Base-by-base conservation (phyloP, 169 alveolate species). In the Plasmodium berghei region DNA sequence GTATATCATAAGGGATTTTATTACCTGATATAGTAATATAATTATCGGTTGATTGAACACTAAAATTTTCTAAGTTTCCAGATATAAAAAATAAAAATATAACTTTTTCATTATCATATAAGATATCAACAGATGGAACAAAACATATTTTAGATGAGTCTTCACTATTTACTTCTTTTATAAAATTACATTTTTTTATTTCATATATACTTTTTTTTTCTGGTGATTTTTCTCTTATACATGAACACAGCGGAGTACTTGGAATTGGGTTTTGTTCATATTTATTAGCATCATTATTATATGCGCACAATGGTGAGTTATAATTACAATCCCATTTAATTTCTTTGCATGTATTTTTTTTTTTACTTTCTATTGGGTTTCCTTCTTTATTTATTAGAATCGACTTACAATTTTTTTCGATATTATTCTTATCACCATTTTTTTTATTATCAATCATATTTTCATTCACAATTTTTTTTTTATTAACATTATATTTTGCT, bases 21-120 rank as follows among this genome's bases (percentile, higher is more conserved):
- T 49, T 59, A n/a, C 91, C 91, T 22, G 91, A 85, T 70, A 85
- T 71, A 16, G 91, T 85, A 18, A 85, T 24, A 46, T 85, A 56
- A 85, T 85, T 85, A 85, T 69, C 59, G 34, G 26, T 70, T 48
- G 70, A 24, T 1, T 62, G n/a, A 70, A 85, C 49, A 46, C 59
- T 70, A 71, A 85, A 71, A 40, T 85, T 85, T 54, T 85, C 34
- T 46, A 85, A 56, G 40, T 85, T 56, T 22, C 91, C 91, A 9
- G 91, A 85, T 58, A 85, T 71, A 54, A 69, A 85, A 85, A 85
- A 85, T 58, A 56, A 56, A 59, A 85, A 71, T 48, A 85, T 26
- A n/a, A 85, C 87, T 40, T 85, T 85, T 61, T 85, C 86, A 24
- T 56, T 22, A 85, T 85, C 77, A 72, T 85, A 85, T 34, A 85